Base-by-base conservation (phyloP, 169 alveolate genomes). In the Plasmodium ovale region DNA sequence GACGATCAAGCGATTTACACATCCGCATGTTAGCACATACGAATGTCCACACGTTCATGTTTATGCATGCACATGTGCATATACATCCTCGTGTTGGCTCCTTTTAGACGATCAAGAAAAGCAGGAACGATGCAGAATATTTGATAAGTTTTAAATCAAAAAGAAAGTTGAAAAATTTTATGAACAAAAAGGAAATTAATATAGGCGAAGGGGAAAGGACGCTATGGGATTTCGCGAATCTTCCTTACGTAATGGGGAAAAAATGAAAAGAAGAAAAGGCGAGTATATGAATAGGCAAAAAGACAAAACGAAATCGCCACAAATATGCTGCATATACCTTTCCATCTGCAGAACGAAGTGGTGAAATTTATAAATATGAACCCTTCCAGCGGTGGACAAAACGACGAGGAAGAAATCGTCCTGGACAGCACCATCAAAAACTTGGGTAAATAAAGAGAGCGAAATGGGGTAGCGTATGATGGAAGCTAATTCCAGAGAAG, bases 61-160 rank as follows among this genome's bases (percentile, higher is more conserved):
- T n/a, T n/a, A n/a, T n/a, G n/a, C n/a, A n/a, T n/a, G n/a, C n/a
- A 5, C 6, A 56, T 9, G 21, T 16, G 27, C 21, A 62, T 29
- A 62, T 62, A 33, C 49, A 10, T 14, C n/a, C 12, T 16, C 23
- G 21, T n/a, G 16, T n/a, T n/a, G 54, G 42, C 23, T 27, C 14
- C 27, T n/a, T 42, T 42, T 70, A 70, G 84, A 31, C 7, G n/a
- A 77, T 77, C 29, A 73, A 77, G 39, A 77, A 64, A 68, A 53
- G 12, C 12, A 77, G 62, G 39, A 68, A 42, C 5, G 71, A 65
- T 53, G 68, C 19, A 0, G 88, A 77, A 59, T 77, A 77, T 53
- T 51, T 77, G 47, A 68, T 77, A 23, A 77, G 88, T 68, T 60
- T 77, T 44, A 77, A 60, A 49, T 77, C 88, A 44, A 77, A 77